Evolutionary conservation across 2,329 filamentous ascomycete genomes (phyloP).

Genomic region (Hypoxylon sp.): DNA sequence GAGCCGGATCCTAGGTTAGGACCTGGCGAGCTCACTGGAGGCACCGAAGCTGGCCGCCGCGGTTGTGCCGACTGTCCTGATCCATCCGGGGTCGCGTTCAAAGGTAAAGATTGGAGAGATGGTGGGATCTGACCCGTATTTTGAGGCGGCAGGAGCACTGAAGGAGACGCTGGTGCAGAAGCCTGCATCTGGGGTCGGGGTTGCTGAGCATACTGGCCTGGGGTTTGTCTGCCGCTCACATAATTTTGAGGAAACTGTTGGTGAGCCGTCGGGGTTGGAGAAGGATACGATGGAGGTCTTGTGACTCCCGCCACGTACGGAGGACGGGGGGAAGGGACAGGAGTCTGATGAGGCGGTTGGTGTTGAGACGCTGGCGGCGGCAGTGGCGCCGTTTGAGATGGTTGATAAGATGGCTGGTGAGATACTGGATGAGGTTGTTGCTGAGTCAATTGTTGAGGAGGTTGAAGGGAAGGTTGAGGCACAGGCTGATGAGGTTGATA

Average conservation of each 20-base stretch:
- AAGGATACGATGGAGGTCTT: conserved; percentile 49
- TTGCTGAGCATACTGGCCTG: conserved; percentile 47
- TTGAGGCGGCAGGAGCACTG: conserved; percentile 52
- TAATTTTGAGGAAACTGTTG: conserved; percentile 47
- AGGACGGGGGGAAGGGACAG: conserved; percentile 49
- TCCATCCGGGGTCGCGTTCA: conserved; percentile 50
- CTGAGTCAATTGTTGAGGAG: conserved; percentile 4
- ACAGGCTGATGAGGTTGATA: conserved; percentile 52
- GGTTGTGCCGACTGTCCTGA: conserved; percentile 45
- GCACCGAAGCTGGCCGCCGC: conserved; percentile 38
- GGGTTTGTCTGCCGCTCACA: conserved; percentile 40
- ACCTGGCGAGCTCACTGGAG: conserved; percentile 25
- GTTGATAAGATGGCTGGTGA: conserved; percentile 35
- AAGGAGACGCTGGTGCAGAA: conserved; percentile 46
- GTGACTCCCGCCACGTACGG: conserved; percentile 46
- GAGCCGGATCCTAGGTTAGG: conserved; percentile 36
- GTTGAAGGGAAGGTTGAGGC: conserved; percentile 10
- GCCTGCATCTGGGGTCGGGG: conserved; percentile 54
- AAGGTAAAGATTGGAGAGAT: conserved; percentile 48
- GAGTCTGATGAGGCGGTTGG: conserved; percentile 50
- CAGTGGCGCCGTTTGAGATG: conserved; percentile 30
- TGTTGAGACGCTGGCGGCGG: conserved; percentile 47
- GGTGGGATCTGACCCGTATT: conserved; percentile 50
- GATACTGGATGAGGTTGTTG: conserved; percentile 55
- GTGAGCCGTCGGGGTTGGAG: conserved; percentile 42